Evolutionary conservation across 2,329 filamentous ascomycete genomes (phyloP).

Genomic region (Cytospora leucostoma): DNA sequence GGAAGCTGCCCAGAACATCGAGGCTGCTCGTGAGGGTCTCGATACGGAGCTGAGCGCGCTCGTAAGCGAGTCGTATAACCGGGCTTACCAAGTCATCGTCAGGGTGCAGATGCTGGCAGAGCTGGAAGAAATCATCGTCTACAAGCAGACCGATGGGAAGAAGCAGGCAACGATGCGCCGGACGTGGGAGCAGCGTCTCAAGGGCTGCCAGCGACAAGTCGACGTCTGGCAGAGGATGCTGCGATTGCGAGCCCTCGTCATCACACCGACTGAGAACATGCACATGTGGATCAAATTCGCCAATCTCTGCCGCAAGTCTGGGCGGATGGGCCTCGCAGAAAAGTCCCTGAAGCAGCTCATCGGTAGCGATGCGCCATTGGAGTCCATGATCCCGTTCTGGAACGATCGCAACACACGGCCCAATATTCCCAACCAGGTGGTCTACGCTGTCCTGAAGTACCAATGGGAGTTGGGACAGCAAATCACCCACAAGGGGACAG

Average conservation of each 20-base stretch:
- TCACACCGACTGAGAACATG: slow-evolving; percentile 88
- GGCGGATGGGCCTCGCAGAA: slow-evolving; percentile 90
- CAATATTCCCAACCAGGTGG: slow-evolving; percentile 72
- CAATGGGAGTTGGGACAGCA: slow-evolving; percentile 86
- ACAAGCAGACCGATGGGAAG: slow-evolving; percentile 90
- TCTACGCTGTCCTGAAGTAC: slow-evolving; percentile 96
- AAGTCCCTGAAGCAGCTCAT: slow-evolving; percentile 93
- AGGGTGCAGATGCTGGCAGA: slow-evolving; percentile 99
- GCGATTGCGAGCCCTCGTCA: slow-evolving; percentile 88
- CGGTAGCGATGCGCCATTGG: slow-evolving; percentile 65
- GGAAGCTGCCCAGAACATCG: slow-evolving; percentile 84
- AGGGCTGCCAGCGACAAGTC: slow-evolving; percentile 94
- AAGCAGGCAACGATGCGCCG: slow-evolving; percentile 88
- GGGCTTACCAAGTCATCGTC: slow-evolving; percentile 96
- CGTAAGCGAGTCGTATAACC: slow-evolving; percentile 97
- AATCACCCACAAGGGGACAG: slow-evolving; percentile 43
- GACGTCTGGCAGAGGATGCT: slow-evolving; percentile 99
- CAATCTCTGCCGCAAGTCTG: slow-evolving; percentile 95
- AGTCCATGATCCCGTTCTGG: slow-evolving; percentile 63
- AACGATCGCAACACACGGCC: slow-evolving; percentile 43
- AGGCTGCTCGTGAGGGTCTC: slow-evolving; percentile 87
- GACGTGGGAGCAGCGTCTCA: slow-evolving; percentile 94
- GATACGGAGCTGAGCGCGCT: slow-evolving; percentile 95
- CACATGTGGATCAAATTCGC: slow-evolving; percentile 99
- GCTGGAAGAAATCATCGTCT: slow-evolving; percentile 94